Evolutionary conservation across 495 filamentous ascomycete genomes (phyloP), one percentile per base, ranked within the genome.

Genomic region (Lichina pygmaea): DNA sequence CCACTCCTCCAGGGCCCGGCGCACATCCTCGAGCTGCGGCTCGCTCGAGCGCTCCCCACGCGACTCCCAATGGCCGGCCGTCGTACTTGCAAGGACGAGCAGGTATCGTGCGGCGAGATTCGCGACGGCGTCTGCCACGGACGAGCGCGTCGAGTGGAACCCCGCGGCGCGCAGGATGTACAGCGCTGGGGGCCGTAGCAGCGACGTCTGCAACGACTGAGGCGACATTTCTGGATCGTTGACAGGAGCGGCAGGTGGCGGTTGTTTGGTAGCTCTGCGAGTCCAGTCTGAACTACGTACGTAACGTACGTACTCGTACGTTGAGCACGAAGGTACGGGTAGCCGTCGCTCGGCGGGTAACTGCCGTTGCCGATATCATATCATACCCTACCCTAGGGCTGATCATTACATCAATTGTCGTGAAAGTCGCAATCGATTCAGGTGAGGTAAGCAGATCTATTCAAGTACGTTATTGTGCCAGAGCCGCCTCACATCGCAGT

Each of bases 131-230:
- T 93, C 85, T 12, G 91, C 60, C 13, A 85, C 82, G 0, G 76
- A 74, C 6, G 78, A 72, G 31, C 70, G 70, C 3, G 80, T 77
- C 7, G 72, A 60, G 52, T 86, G 77, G 58, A 84, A 92, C 60
- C 85, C 85, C 33, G 79, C 70, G 33, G 83, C 81, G 52, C 85
- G 80, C 33, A 93, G 71, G 54, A 89, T 85, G 51, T 89, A 80
- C 46, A 92, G 71, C 46, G 91, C 68, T 33, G 73, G 72, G 2
- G 84, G 85, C 17, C 81, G 77, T 24, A 92, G 69, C 51, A 92
- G 74, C 34, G 81, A 70, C 57, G 75, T 73, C 60, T 79, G 75
- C 45, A 85, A 69, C 44, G 60, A 48, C 34, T 56, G 55, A 11
- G 65, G 58, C 9, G 60, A 56, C 43, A 39, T 45, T 45, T 38